Conservation (phyloP, 140 eudicot species). For the Oenanthe javanica region DNA sequence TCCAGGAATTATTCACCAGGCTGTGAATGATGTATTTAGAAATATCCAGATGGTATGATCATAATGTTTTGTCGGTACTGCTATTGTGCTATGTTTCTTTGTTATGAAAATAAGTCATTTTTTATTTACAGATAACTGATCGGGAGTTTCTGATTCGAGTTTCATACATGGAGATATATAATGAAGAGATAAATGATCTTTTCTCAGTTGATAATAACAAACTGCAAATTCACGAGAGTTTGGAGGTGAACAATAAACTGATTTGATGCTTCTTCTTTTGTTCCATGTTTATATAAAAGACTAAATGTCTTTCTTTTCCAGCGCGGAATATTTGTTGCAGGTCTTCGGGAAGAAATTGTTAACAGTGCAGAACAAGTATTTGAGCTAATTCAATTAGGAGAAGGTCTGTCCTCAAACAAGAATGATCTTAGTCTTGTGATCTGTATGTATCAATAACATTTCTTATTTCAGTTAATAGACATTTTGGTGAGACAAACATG, state of each 20-base stretch:
- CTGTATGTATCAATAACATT: conserved; percentile 4
- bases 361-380: conserved; percentile 62
- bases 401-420: conserved; percentile 43
- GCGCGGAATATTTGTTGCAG: conserved; percentile 76
- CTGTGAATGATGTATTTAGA: conserved; percentile 66
- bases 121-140: conserved; percentile 52
- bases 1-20: conserved; percentile 88
- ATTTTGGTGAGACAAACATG: conserved; percentile 98
- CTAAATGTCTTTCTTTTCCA: conserved; percentile 23
- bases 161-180: conserved; percentile 97
- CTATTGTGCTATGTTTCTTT: neutral
- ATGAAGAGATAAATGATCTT: conserved; percentile 94
- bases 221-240: conserved; percentile 90
- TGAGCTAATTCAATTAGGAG: conserved; percentile 57
- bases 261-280: neutral
- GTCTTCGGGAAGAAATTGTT: conserved; percentile 72
- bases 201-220: conserved; percentile 77
- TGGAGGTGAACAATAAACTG: conserved; percentile 48
- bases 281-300: neutral
- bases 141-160: conserved; percentile 94
- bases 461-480: conserved; percentile 69
- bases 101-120: neutral
- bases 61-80: neutral
- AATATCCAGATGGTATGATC: conserved; percentile 39
- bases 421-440: neutral